Conservation (phyloP, 2,329 filamentous ascomycete genomes). For the Dothistroma septosporum region DNA sequence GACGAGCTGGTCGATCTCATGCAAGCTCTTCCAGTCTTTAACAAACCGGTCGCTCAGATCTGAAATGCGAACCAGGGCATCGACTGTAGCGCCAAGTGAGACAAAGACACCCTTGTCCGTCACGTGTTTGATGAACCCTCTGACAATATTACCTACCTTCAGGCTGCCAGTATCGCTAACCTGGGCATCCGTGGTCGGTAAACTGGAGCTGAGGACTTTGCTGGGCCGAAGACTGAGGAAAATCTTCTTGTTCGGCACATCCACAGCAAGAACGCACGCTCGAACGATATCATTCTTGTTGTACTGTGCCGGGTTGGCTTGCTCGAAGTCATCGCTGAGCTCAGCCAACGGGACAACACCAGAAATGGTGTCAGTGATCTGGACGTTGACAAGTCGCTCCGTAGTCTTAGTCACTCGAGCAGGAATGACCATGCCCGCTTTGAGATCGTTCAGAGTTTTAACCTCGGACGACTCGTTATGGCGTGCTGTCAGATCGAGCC, state of each 20-base stretch:
- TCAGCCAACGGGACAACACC: slow-evolving; percentile 80
- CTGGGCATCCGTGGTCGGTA: slow-evolving; percentile 76
- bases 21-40: slow-evolving; percentile 92
- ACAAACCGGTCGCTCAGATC: slow-evolving; percentile 87
- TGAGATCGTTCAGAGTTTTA: slow-evolving; percentile 67
- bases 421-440: slow-evolving; percentile 74
- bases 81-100: slow-evolving; percentile 72
- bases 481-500: slow-evolving; percentile 65
- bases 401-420: slow-evolving; percentile 80
- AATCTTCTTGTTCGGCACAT: slow-evolving; percentile 78
- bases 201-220: slow-evolving; percentile 78
- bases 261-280: slow-evolving; percentile 77
- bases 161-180: slow-evolving; percentile 68
- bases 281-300: slow-evolving; percentile 82
- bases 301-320: slow-evolving; percentile 70
- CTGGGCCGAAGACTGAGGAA: slow-evolving; percentile 80
- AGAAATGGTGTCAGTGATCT: slow-evolving; percentile 74
- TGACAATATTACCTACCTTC: slow-evolving; percentile 70
- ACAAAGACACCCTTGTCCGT: slow-evolving; percentile 87
- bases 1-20: slow-evolving; percentile 84
- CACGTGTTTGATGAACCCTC: slow-evolving; percentile 89
- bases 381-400: slow-evolving; percentile 78
- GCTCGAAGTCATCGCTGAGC: slow-evolving; percentile 77
- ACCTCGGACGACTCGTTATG: slow-evolving; percentile 42
- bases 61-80: slow-evolving; percentile 76